phyloP scores from a whole-genome alignment of 2,329 filamentous ascomycete species.

The Xylariales sp. region DNA sequence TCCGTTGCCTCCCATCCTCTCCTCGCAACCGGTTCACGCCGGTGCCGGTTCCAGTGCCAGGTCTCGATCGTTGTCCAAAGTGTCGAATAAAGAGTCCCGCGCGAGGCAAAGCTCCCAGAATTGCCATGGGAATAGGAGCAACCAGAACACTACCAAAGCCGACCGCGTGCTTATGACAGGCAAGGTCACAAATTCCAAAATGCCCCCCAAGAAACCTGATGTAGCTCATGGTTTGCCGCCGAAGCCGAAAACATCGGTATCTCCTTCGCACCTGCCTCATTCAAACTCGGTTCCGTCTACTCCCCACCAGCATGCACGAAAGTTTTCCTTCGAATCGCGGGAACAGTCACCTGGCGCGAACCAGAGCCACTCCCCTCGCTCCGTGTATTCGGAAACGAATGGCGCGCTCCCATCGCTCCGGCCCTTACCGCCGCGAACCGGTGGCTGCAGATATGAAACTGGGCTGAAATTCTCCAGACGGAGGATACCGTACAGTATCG shows the following conservation, averaged over 20 bases:
- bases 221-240: constrained; percentile 42
- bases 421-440: constrained; percentile 68
- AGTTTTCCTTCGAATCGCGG: constrained; percentile 82
- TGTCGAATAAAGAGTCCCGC: constrained; percentile 65
- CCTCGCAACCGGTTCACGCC: constrained; percentile 67
- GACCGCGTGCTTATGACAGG: constrained; percentile 71
- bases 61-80: constrained; percentile 70
- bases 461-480: constrained; percentile 82
- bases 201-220: constrained; percentile 60
- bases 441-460: constrained; percentile 89
- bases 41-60: constrained; percentile 54
- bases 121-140: constrained; percentile 74
- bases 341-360: constrained; percentile 82
- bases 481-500: constrained; percentile 91
- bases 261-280: constrained; percentile 65
- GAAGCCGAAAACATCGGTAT: constrained; percentile 46
- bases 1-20: constrained; percentile 66
- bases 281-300: constrained; percentile 95
- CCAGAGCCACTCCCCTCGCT: constrained; percentile 86
- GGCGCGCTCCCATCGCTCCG: constrained; percentile 76
- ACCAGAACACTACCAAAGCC: constrained; percentile 67
- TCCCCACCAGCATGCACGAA: constrained; percentile 86
- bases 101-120: constrained; percentile 62
- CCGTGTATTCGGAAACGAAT: constrained; percentile 89
- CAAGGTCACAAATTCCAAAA: constrained; percentile 62